These are phyloP conservation scores for Pseudozyma hubeiensis DNA, from an alignment of 1,284 basidiomycete species.

Conservation along the genomic window DNA sequence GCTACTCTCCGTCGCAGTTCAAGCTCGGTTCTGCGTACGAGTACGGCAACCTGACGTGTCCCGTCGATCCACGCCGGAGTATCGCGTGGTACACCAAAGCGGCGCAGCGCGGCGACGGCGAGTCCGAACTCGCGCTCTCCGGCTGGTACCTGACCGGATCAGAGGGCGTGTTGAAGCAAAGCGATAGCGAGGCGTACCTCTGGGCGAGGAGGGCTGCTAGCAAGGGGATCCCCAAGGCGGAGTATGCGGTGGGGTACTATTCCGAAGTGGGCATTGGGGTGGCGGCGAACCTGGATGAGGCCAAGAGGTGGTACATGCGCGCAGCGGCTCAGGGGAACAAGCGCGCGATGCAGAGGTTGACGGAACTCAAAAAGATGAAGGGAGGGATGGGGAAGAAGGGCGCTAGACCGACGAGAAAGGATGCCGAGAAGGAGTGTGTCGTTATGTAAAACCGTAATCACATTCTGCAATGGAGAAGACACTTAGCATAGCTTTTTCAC, in stretches of 20 bases:
- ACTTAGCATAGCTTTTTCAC: too few species aligned
- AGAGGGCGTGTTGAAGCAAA: slow-evolving; percentile 95
- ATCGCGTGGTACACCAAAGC: slow-evolving; percentile 99
- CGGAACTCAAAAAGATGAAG: slow-evolving; percentile 74
- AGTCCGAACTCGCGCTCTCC: slow-evolving; percentile 92
- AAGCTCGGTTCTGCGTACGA: slow-evolving; percentile 95
- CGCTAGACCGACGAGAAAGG: slow-evolving; percentile 57
- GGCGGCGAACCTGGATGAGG: slow-evolving; percentile 92
- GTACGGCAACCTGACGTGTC: slow-evolving; percentile 88
- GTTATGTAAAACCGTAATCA: slow-evolving; percentile 26
- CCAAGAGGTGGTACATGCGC: slow-evolving; percentile 98
- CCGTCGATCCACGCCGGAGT: slow-evolving; percentile 88
- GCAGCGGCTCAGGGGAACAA: slow-evolving; percentile 86
- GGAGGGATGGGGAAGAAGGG: slow-evolving; percentile 52
- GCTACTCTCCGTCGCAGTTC: slow-evolving; percentile 92
- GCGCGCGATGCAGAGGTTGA: slow-evolving; percentile 91
- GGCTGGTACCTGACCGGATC: slow-evolving; percentile 90
- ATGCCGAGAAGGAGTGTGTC: slow-evolving; percentile 59
- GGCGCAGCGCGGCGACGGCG: slow-evolving; percentile 91
- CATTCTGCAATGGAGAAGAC: too few species aligned
- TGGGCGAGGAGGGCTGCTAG: slow-evolving; percentile 70
- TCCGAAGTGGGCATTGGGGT: slow-evolving; percentile 97
- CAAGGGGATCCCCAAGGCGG: slow-evolving; percentile 71
- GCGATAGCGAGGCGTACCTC: slow-evolving; percentile 92
- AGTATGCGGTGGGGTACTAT: slow-evolving; percentile 91